Evolutionary conservation across 208 protist genomes (phyloP).

Genomic region (Angomonas ambiguus): DNA sequence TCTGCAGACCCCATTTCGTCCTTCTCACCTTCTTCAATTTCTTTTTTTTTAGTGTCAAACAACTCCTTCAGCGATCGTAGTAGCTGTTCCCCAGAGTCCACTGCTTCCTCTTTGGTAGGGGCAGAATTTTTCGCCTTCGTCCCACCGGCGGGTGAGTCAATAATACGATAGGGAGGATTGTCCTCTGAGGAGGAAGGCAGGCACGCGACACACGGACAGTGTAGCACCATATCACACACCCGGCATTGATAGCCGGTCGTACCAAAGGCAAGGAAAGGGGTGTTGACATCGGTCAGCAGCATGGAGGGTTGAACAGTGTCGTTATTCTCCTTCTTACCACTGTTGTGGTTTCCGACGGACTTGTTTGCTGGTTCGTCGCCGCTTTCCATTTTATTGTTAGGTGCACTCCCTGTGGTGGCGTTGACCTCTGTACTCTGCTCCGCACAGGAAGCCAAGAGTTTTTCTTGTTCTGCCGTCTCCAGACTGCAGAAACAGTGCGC

Average conservation of each 20-base stretch:
- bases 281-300: slow-evolving; percentile 3
- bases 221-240: slow-evolving; percentile 28
- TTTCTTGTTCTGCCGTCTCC: background rate
- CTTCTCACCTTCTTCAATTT: background rate
- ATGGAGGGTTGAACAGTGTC: background rate
- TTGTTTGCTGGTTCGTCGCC: background rate
- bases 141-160: slow-evolving; percentile 11
- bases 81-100: background rate
- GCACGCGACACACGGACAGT: slow-evolving; percentile 31
- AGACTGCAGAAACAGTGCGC: background rate
- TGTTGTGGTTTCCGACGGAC: background rate
- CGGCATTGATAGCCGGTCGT: slow-evolving; percentile 36
- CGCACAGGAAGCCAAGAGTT: background rate
- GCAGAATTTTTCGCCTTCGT: slow-evolving; percentile 6
- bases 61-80: background rate
- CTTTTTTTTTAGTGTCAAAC: background rate
- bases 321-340: background rate
- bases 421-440: background rate
- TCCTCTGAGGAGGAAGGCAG: slow-evolving; percentile 14
- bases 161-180: background rate
- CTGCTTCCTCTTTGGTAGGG: background rate
- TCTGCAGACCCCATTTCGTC: background rate
- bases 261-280: slow-evolving; percentile 35
- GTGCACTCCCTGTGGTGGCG: background rate
- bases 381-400: background rate